phyloP scores from a whole-genome alignment of 371 early-diverging fungal genomes.

The Mortierella sp. region DNA sequence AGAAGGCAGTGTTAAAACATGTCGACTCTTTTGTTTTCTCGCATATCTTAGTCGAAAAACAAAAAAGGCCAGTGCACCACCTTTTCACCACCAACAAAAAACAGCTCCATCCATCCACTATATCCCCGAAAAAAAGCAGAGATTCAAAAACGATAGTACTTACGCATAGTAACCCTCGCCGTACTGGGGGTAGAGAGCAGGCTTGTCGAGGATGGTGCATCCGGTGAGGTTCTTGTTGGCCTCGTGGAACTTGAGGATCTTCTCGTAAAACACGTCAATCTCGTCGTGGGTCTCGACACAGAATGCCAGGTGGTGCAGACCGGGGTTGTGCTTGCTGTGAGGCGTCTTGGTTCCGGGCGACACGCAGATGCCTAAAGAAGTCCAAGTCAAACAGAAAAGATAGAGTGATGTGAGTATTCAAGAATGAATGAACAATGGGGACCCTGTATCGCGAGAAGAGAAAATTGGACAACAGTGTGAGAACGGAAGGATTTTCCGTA shows the following conservation, averaged over 20 bases:
- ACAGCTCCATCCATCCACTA: no score
- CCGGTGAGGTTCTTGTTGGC: slow-evolving; percentile 17
- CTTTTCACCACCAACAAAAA: no score
- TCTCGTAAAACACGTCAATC: slow-evolving; percentile 31
- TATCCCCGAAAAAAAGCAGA: not conserved
- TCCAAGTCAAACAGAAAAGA: no score
- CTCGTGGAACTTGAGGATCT: slow-evolving; percentile 40
- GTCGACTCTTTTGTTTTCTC: not conserved
- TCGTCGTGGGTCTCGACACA: slow-evolving; percentile 20
- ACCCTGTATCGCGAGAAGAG: not conserved
- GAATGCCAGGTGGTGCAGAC: slow-evolving; percentile 47
- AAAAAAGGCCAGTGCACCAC: not conserved
- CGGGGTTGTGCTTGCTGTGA: slow-evolving; percentile 47
- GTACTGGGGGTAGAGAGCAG: slow-evolving; percentile 51
- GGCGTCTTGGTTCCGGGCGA: slow-evolving; percentile 34
- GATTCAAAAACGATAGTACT: slow-evolving; percentile 1
- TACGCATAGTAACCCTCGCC: slow-evolving; percentile 47
- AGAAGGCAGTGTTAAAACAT: not conserved
- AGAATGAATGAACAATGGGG: not conserved
- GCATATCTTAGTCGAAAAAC: no score
- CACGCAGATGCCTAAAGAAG: slow-evolving; percentile 27
- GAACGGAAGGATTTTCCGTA: not conserved
- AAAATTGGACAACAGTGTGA: not conserved
- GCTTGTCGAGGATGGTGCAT: slow-evolving; percentile 40
- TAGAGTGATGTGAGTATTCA: no score